phyloP scores from a whole-genome alignment of 352 stramenopile genomes.

The Phytophthora constricta region DNA sequence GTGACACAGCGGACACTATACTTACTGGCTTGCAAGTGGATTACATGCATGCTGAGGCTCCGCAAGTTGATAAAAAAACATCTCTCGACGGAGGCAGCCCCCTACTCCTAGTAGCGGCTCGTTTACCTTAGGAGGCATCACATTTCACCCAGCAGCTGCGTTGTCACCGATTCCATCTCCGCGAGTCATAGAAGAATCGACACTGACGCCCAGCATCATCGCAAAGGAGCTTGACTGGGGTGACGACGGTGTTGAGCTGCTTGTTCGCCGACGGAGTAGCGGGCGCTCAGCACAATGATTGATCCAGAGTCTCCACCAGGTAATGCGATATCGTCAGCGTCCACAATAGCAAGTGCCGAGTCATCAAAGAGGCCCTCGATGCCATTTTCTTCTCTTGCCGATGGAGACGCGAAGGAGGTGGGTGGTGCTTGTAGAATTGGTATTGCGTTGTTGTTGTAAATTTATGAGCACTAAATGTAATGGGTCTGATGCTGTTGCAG shows the following conservation, averaged over 20 bases:
- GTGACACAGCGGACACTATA: conserved; percentile 64
- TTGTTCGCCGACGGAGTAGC: conserved; percentile 46
- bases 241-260: conserved; percentile 32
- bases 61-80: conserved; percentile 72
- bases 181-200: conserved; percentile 34
- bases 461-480: not conserved
- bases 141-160: conserved; percentile 56
- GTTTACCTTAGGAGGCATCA: conserved; percentile 57
- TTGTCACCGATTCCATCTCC: conserved; percentile 61
- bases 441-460: not conserved
- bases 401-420: conserved; percentile 49
- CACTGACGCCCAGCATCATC: conserved; percentile 50
- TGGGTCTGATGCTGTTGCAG: conserved; percentile 12
- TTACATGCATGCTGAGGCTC: conserved; percentile 76
- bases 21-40: conserved; percentile 74
- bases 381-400: conserved; percentile 17
- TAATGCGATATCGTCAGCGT: conserved; percentile 38
- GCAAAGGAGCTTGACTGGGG: conserved; percentile 44
- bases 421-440: conserved; percentile 13
- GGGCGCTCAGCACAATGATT: conserved; percentile 45
- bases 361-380: conserved; percentile 27
- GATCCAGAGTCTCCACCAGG: conserved; percentile 31
- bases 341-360: conserved; percentile 32
- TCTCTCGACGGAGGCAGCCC: conserved; percentile 46
- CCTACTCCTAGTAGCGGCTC: conserved; percentile 44